These are phyloP conservation scores for Prunus salicina DNA, from an alignment of 306 rosid genomes.

Conservation along the genomic window DNA sequence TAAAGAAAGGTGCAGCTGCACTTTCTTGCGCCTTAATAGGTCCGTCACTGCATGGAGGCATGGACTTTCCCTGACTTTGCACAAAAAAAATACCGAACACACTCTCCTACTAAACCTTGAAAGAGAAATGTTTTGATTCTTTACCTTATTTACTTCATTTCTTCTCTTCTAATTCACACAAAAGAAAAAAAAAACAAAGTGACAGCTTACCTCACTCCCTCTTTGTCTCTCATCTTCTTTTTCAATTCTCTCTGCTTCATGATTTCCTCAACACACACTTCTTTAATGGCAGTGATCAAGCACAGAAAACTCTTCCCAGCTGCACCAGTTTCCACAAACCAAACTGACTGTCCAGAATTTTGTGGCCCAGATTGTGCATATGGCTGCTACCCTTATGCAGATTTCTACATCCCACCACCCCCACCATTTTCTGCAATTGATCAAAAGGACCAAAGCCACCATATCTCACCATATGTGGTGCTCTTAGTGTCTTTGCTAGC, in stretches of 20 bases:
- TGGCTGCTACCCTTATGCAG: constrained; percentile 45
- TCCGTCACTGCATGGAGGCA: background rate
- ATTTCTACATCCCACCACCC: constrained; percentile 28
- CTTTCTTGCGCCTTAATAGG: no score
- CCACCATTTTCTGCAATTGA: constrained; percentile 20
- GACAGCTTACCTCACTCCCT: constrained; percentile 23
- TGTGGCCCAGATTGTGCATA: constrained; percentile 51
- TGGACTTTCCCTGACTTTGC: constrained; percentile 11
- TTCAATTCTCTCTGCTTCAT: constrained; percentile 9
- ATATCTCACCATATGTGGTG: constrained; percentile 42
- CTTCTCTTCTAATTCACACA: constrained; percentile 45
- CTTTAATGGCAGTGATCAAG: constrained; percentile 38
- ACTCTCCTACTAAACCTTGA: constrained; percentile 26
- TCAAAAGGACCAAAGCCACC: constrained; percentile 13
- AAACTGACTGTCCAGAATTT: constrained; percentile 50
- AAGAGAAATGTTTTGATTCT: constrained; percentile 28
- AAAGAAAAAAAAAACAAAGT: constrained; percentile 8
- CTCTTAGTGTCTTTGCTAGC: constrained; percentile 41
- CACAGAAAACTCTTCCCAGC: constrained; percentile 65
- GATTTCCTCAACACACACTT: constrained; percentile 2
- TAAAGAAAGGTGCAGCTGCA: no score
- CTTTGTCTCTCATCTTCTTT: constrained; percentile 21
- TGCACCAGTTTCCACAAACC: constrained; percentile 30
- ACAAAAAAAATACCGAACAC: constrained; percentile 46
- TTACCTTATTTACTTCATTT: constrained; percentile 1